These are phyloP conservation scores for Corylus heterophylla DNA, from an alignment of 306 rosid genomes.

Conservation along the genomic window DNA sequence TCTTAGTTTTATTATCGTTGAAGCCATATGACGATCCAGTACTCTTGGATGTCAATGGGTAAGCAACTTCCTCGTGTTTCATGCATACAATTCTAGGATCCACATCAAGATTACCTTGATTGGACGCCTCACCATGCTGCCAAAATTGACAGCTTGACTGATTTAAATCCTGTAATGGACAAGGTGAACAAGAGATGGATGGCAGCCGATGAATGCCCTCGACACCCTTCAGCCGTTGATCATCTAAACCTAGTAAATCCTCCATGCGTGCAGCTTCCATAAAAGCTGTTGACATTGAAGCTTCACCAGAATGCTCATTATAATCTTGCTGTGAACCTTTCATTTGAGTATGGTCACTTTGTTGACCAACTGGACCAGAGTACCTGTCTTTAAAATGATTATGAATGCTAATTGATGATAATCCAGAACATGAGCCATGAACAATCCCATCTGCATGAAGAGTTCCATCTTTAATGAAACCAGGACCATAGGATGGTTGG, in stretches of 20 bases:
- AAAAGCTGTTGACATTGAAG: constrained; percentile 39
- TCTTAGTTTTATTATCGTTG: background rate
- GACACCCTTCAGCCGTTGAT: constrained; percentile 20
- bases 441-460: constrained; percentile 30
- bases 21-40: background rate
- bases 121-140: constrained; percentile 37
- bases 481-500: constrained; percentile 22
- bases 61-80: background rate
- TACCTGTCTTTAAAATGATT: constrained; percentile 34
- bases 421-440: constrained; percentile 33
- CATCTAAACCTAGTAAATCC: constrained; percentile 30
- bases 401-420: constrained; percentile 32
- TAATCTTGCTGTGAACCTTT: constrained; percentile 34
- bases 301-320: constrained; percentile 24
- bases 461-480: constrained; percentile 17
- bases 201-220: constrained; percentile 23
- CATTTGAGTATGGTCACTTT: constrained; percentile 16
- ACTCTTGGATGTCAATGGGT: background rate
- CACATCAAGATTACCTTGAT: constrained; percentile 24
- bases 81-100: background rate
- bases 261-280: constrained; percentile 47
- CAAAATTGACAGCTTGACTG: constrained; percentile 27
- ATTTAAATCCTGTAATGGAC: constrained; percentile 28
- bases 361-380: constrained; percentile 24
- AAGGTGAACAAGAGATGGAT: constrained; percentile 23